A percentile compares a stretch with the other conserved stretches of the same genome.
phyloP scores from a whole-genome alignment of 169 alveolate genomes.

The Cryptosporidium sp. region DNA sequence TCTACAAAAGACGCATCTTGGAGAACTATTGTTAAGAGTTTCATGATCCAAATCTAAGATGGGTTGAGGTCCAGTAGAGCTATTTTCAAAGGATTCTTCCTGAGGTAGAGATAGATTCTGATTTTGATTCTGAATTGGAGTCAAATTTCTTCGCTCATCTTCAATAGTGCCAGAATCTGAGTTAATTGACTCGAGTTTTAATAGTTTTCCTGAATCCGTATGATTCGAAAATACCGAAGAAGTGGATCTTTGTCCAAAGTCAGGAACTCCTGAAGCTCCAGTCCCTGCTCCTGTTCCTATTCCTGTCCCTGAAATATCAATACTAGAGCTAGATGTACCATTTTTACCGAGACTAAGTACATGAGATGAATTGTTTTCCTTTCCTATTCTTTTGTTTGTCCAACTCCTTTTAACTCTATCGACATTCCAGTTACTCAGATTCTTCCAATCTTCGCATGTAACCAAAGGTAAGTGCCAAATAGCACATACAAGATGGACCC shows the following conservation, averaged over 20 bases:
- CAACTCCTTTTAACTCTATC: constrained; percentile 44
- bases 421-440: constrained; percentile 44
- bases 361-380: not conserved
- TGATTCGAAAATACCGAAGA: not conserved
- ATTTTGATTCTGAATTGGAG: not conserved
- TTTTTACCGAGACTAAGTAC: not conserved
- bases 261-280: not conserved
- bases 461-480: constrained; percentile 64
- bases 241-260: not conserved
- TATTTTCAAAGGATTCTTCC: not conserved
- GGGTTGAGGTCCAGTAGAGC: not conserved
- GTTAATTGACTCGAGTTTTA: not conserved
- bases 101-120: not conserved
- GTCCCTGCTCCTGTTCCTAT: not conserved
- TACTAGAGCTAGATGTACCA: not conserved
- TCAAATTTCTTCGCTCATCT: not conserved
- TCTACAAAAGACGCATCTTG: constrained; percentile 32
- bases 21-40: not conserved
- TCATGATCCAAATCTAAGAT: not conserved
- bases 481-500: constrained; percentile 68
- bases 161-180: not conserved
- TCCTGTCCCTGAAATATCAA: not conserved
- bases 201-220: not conserved
- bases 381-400: constrained; percentile 24
- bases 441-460: constrained; percentile 61